Base-by-base conservation (phyloP, 805 yeast genomes). In the Saccharomycopsis sp. region DNA sequence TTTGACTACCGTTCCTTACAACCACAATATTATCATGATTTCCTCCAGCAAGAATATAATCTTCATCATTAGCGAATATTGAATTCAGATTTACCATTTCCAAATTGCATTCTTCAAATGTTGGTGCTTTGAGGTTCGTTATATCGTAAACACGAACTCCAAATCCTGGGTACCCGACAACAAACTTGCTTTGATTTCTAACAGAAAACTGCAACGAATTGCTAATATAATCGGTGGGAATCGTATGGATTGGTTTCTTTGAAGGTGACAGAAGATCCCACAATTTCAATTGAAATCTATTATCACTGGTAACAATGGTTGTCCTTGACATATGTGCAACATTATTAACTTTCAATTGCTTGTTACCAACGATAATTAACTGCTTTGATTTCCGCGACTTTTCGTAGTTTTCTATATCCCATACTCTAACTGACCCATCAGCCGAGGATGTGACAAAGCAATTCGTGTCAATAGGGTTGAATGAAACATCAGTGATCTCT, bases 381-480 rank as follows among this genome's bases (percentile, higher is more conserved):
- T 7, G 26, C 11, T 14, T 7, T 20, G 35, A 31, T 17, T 41
- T 41, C 13, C 39, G 6, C 17, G 16, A 20, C 14, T 41, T 32
- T 13, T 8, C 14, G 19, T 41, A 41, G 7, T 44, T 47, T 28
- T 50, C 42, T 5, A 47, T 51, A 42, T 64, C 67, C 68, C 68
- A 64, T 7, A 62, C 48, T 4, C 68, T 50, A 3, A 65, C 53
- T 1, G 69, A 64, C 5, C 59, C 53, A 45, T 64, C 68, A 6
- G 39, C 40, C 1, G 59, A 47, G 1, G 53, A 46, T 2, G 69
- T 64, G 8, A 56, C 56, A 37, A 63, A 62, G 11, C 29, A 38
- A 2, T 42, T 16, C 11, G 42, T 27, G 37, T 44, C 38, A 11
- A 42, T 24, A 2, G 60, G 60, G 29, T 54, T 50, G 65, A 66